Percentiles rank a stretch among this genome's conserved stretches.
These are phyloP conservation scores for Mycena floridula DNA, from an alignment of 768 basidiomycete species.

Conservation along the genomic window DNA sequence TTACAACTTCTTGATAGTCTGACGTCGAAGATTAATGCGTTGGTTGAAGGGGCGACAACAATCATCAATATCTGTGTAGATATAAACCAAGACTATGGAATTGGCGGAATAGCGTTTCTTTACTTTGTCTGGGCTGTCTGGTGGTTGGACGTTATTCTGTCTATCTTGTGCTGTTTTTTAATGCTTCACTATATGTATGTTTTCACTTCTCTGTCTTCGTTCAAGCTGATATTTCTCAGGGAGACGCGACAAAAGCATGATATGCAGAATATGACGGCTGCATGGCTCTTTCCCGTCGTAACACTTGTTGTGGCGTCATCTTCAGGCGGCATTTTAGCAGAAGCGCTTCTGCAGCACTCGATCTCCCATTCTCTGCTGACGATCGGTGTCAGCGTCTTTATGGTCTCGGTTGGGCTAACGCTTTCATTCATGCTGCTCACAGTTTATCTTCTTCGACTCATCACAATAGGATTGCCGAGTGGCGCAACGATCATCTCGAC, in stretches of 20 bases:
- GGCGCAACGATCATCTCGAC: constrained; percentile 45
- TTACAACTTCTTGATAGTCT: too few relatives aligned
- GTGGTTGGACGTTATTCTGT: constrained; percentile 55
- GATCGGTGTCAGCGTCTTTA: constrained; percentile 43
- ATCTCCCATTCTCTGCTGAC: constrained; percentile 48
- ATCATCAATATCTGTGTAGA: constrained; percentile 39
- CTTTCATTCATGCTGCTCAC: constrained; percentile 64
- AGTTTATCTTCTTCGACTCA: constrained; percentile 54
- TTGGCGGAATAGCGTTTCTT: constrained; percentile 44
- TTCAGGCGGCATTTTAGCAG: constrained; percentile 54
- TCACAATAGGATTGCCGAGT: constrained; percentile 48
- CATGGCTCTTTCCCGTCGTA: constrained; percentile 75
- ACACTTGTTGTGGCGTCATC: constrained; percentile 68
- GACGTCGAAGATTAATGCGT: too few relatives aligned
- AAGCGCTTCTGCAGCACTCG: constrained; percentile 39
- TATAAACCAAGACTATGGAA: constrained; percentile 31
- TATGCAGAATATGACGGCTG: constrained; percentile 46
- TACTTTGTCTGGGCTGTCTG: constrained; percentile 52
- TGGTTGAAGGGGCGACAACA: constrained; percentile 53
- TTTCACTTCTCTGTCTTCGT: constrained; percentile 17
- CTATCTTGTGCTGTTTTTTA: constrained; percentile 52
- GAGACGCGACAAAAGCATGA: constrained; percentile 50
- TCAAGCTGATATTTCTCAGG: constrained; percentile 19
- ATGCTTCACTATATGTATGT: constrained; percentile 64
- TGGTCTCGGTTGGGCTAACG: constrained; percentile 49